Evolutionary conservation across 345 rosid species (phyloP).

Genomic region (Boechera divaricarpa): DNA sequence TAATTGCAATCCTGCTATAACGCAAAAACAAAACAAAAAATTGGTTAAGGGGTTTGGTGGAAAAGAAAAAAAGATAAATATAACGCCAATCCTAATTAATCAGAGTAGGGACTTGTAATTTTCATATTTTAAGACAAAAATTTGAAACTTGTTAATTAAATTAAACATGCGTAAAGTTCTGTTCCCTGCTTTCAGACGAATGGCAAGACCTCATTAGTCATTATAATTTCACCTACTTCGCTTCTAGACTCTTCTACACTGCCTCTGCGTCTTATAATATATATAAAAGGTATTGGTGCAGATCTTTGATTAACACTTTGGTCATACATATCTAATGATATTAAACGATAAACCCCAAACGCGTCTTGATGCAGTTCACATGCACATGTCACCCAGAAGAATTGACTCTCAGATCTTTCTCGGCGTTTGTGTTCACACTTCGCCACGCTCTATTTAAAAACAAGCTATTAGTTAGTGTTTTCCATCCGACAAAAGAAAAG

Average conservation of each 20-base stretch:
- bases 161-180: constrained; percentile 11
- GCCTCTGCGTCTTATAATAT: constrained; percentile 17
- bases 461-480: background rate
- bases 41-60: background rate
- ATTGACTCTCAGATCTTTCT: constrained; percentile 42
- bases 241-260: constrained; percentile 35
- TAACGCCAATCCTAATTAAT: constrained; percentile 29
- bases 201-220: constrained; percentile 15
- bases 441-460: constrained; percentile 2
- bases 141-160: background rate
- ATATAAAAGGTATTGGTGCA: constrained; percentile 11
- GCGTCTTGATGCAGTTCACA: constrained; percentile 41
- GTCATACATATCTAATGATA: constrained; percentile 18
- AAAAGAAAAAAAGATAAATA: background rate
- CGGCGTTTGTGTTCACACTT: constrained; percentile 36
- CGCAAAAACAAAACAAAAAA: background rate
- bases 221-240: constrained; percentile 4
- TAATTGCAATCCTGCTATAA: background rate
- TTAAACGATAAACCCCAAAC: constrained; percentile 32
- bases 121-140: background rate
- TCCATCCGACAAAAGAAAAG: background rate
- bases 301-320: constrained; percentile 31
- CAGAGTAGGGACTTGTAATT: constrained; percentile 15
- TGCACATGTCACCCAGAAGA: constrained; percentile 42
- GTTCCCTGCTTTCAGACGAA: background rate